phyloP scores from a whole-genome alignment of 495 filamentous ascomycete species.

The Hypoxylon crocopeplum region DNA sequence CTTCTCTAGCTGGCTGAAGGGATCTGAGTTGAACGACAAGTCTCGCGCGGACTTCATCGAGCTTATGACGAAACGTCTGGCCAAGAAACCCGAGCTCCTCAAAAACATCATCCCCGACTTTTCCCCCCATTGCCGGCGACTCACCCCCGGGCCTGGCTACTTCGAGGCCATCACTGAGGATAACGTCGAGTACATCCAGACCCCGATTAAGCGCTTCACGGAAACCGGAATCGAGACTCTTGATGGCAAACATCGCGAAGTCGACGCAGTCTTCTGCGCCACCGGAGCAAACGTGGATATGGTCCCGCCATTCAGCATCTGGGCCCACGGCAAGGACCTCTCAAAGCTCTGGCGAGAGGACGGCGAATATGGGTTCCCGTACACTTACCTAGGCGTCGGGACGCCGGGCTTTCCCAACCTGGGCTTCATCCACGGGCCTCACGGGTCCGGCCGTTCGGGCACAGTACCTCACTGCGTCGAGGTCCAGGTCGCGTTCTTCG shows the following conservation, averaged over 20 bases:
- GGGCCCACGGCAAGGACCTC: slow-evolving; percentile 58
- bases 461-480: slow-evolving; percentile 61
- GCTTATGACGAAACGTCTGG: slow-evolving; percentile 58
- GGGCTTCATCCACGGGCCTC: slow-evolving; percentile 64
- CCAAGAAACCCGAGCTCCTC: slow-evolving; percentile 61
- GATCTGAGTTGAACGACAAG: slow-evolving; percentile 56
- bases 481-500: slow-evolving; percentile 64
- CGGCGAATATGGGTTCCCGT: slow-evolving; percentile 62
- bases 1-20: slow-evolving; percentile 63
- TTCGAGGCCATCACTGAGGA: slow-evolving; percentile 70
- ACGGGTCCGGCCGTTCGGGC: slow-evolving; percentile 59
- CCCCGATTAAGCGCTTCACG: slow-evolving; percentile 63
- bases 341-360: slow-evolving; percentile 53
- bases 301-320: slow-evolving; percentile 65
- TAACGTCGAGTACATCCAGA: slow-evolving; percentile 67
- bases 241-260: slow-evolving; percentile 56
- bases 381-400: slow-evolving; percentile 68
- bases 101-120: slow-evolving; percentile 68
- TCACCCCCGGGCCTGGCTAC: slow-evolving; percentile 76
- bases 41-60: slow-evolving; percentile 58
- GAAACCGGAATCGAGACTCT: slow-evolving; percentile 61
- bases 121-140: slow-evolving; percentile 69
- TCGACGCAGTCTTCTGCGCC: slow-evolving; percentile 71
- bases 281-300: slow-evolving; percentile 69
- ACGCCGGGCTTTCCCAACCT: slow-evolving; percentile 72